Base-by-base conservation (phyloP, 257 asterid genomes). In the Eustoma russellianum region DNA sequence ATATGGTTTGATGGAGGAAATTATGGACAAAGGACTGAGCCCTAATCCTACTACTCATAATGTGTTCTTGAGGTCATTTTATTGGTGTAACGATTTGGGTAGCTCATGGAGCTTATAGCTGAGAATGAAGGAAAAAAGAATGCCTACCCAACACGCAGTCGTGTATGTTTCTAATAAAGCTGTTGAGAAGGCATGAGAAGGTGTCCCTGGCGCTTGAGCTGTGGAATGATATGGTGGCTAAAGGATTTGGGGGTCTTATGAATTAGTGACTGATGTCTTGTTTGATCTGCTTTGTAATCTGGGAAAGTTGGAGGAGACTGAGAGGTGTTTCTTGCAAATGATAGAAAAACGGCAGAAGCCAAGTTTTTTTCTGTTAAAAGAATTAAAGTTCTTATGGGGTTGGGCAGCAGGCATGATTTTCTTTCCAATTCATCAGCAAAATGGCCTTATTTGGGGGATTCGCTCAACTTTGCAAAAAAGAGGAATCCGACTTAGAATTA, bases 291-390 rank as follows among this genome's bases (percentile, higher is more conserved):
- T 91, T 13, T 91, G 95, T 68, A 84, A 75, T 17, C 7, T 79
- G 73, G 96, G 96, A 30, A 87, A 72, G 68, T 40, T 91, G 71
- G 77, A 64, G 14, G 93, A 83, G 63, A 95, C 90, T 4, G 95
- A 89, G 78, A 73, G 74, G 72, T 89, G 94, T 64, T 87, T 91
- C 83, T 67, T 87, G 93, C 89, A 87, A 63, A 84, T 87, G 98
- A 73, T 80, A 71, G 87, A 79, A 70, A 84, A 82, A 54, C 83
- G 93, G 49, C 95, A 87, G 75, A 87, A 70, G 62, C 96, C 96
- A 13, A 91, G 96, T 60, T 63, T 75, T 51, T 80, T 7, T 70
- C 95, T 0, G 84, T 87, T 64, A 82, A 83, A 66, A 84, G 96
- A 80, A 82, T 91, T 57, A 91, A 77, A 60, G 95, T 87, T 61